Evolutionary conservation across 2,329 filamentous ascomycete genomes (phyloP), one percentile per base, ranked within the genome.

Genomic region (Truncatella angustata): DNA sequence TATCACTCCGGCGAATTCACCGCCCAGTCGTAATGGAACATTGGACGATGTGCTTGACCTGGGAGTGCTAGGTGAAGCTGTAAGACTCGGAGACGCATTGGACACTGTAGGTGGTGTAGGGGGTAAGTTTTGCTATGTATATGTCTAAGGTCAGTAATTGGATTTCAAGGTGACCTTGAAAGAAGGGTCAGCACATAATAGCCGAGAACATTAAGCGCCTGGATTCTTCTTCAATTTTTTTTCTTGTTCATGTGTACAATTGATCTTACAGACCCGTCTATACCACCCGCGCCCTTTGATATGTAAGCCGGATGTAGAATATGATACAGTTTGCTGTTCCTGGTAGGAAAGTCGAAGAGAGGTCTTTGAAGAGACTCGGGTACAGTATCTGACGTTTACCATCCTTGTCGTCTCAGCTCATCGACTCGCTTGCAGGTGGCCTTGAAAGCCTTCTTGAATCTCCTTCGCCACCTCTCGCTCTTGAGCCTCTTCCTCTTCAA

Each of bases 401-500:
- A 94, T 3, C 90, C 90, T 71, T 94, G 89, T 65, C 75, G 81
- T 60, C 82, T 87, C 72, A 95, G 75, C 66, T 88, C 80, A 64
- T 80, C 74, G 5, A 91, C 88, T 58, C 88, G 76, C 36, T 62
- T 66, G 6, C 90, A 80, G 10, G 84, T 81, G 4, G 79, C 78
- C 67, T 75, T 78, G 70, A 94, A 92, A 4, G 85, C 86, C 28
- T 68, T 67, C 75, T 82, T 85, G 71, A 93, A 94, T 54, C 82
- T 80, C 57, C 60, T 72, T 66, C 82, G 78, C 86, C 88, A 91
- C 55, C 89, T 77, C 75, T 86, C 76, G 54, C 81, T 85, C 67
- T 74, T 76, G 60, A 91, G 70, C 62, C 90, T 80, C 82, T 94
- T 95, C 70, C 86, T 79, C 80, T 88, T 91, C 63, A 90, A 63